These are phyloP conservation scores for Clitoria ternatea DNA, from an alignment of 306 rosid genomes.

Conservation along the genomic window DNA sequence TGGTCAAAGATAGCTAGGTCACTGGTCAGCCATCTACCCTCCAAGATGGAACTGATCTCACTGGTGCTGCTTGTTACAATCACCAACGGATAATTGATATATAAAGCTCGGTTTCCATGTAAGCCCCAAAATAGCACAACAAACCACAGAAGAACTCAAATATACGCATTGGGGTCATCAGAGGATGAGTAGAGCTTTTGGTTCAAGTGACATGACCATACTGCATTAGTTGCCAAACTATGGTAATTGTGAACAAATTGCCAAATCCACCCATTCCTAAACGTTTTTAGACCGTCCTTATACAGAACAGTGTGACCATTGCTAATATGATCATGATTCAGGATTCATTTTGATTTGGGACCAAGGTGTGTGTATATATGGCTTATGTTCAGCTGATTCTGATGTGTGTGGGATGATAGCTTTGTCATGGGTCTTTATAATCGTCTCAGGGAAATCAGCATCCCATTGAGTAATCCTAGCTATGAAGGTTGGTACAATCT, in stretches of 20 bases:
- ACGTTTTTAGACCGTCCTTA: not conserved
- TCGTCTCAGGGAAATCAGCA: not conserved
- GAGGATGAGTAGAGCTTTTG: not conserved
- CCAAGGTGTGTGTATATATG: not conserved
- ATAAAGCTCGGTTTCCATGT: constrained; percentile 19
- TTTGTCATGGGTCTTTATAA: not conserved
- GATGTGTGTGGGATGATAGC: not conserved
- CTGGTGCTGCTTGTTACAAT: not conserved
- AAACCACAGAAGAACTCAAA: constrained; percentile 4
- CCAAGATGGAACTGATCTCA: not conserved
- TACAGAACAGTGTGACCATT: constrained; percentile 4
- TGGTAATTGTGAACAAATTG: not conserved
- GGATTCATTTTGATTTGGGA: not conserved
- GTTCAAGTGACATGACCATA: not conserved
- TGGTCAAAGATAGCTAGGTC: not conserved
- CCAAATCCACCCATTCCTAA: constrained; percentile 29
- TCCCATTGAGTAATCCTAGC: not conserved
- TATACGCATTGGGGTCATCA: constrained; percentile 33
- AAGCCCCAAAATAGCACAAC: not conserved
- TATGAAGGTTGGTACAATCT: constrained; percentile 23
- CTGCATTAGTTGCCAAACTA: not conserved
- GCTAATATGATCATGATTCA: not conserved
- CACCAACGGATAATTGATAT: not conserved
- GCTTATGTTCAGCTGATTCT: not conserved
- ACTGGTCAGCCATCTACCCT: not conserved